Conservation (phyloP, 208 protist species). For the Leishmania tropica region DNA sequence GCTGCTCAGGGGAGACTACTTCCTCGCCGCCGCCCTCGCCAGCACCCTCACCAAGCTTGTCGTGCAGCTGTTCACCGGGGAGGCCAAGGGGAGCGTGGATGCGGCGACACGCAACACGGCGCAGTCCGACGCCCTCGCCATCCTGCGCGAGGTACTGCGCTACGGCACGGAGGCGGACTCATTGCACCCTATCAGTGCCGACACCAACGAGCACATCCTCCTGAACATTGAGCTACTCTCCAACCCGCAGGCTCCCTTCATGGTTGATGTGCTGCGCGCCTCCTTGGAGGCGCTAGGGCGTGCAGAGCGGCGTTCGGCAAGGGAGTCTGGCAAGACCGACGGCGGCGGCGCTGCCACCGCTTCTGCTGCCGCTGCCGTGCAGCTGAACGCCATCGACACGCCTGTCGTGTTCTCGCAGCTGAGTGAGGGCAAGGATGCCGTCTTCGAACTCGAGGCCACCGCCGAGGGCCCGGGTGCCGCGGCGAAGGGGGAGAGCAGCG, state of each 20-base stretch:
- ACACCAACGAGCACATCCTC: constrained; percentile 92
- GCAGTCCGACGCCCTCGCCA: constrained; percentile 62
- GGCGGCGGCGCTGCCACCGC: constrained; percentile 9
- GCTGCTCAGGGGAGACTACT: constrained; percentile 93
- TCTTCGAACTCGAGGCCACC: constrained; percentile 58
- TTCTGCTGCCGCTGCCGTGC: constrained; percentile 1
- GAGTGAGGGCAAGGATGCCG: constrained; percentile 50
- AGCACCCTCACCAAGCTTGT: constrained; percentile 95
- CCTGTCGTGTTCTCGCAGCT: constrained; percentile 87
- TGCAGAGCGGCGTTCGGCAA: constrained; percentile 15
- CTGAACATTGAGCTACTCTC: constrained; percentile 69
- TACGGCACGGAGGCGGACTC: constrained; percentile 62
- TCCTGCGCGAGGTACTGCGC: constrained; percentile 77
- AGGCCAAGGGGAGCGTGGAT: constrained; percentile 23
- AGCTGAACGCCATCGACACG: constrained; percentile 57
- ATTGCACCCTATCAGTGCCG: constrained; percentile 61
- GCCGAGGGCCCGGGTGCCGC: constrained; percentile 28
- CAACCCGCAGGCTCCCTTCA: constrained; percentile 49
- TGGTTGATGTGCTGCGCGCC: constrained; percentile 67
- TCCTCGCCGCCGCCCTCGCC: constrained; percentile 90
- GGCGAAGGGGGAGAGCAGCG: constrained; percentile 20
- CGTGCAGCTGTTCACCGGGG: constrained; percentile 52
- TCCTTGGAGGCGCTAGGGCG: constrained; percentile 69
- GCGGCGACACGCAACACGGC: constrained; percentile 36
- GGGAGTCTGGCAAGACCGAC: constrained; percentile 22